Percentiles rank a stretch among this genome's conserved stretches.
Evolutionary conservation across 2,329 filamentous ascomycete genomes (phyloP).

Genomic region (Arthrobotrys musiformis): DNA sequence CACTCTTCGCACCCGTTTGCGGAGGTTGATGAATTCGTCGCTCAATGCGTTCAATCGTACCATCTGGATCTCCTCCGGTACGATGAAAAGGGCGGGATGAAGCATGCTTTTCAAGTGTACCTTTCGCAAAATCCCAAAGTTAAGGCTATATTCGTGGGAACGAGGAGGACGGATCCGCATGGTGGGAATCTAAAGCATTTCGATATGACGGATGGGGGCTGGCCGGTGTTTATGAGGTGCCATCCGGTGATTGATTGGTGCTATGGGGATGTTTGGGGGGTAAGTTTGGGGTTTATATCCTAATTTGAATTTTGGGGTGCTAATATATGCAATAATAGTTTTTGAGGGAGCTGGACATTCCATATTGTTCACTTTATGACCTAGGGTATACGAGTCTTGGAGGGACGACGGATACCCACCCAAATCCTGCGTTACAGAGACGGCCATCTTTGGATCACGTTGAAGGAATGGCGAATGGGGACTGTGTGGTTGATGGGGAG

Average conservation of each 20-base stretch:
- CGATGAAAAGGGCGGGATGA: constrained; percentile 75
- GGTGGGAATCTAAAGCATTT: constrained; percentile 82
- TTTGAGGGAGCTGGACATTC: constrained; percentile 79
- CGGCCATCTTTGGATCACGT: constrained; percentile 25
- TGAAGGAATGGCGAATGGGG: constrained; percentile 54
- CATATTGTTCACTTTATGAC: constrained; percentile 89
- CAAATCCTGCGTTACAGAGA: constrained; percentile 78
- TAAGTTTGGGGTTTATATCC: constrained; percentile 69
- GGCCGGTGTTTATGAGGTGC: constrained; percentile 91
- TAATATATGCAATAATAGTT: constrained; percentile 70
- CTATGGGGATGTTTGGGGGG: constrained; percentile 92
- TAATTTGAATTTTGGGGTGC: constrained; percentile 3
- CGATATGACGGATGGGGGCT: constrained; percentile 85
- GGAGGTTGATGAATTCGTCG: constrained; percentile 87
- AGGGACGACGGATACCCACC: constrained; percentile 85
- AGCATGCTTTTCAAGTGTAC: constrained; percentile 81
- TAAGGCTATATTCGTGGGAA: constrained; percentile 85
- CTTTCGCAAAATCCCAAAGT: constrained; percentile 73
- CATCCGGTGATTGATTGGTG: constrained; percentile 99
- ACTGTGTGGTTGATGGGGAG: not conserved
- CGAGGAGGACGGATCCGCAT: constrained; percentile 90
- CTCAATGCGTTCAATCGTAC: constrained; percentile 73
- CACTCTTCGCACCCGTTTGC: constrained; percentile 83
- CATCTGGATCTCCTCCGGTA: constrained; percentile 80
- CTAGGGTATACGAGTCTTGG: constrained; percentile 91